phyloP scores from a whole-genome alignment of 2,329 filamentous ascomycete genomes.

The Ambrosiella xylebori region DNA sequence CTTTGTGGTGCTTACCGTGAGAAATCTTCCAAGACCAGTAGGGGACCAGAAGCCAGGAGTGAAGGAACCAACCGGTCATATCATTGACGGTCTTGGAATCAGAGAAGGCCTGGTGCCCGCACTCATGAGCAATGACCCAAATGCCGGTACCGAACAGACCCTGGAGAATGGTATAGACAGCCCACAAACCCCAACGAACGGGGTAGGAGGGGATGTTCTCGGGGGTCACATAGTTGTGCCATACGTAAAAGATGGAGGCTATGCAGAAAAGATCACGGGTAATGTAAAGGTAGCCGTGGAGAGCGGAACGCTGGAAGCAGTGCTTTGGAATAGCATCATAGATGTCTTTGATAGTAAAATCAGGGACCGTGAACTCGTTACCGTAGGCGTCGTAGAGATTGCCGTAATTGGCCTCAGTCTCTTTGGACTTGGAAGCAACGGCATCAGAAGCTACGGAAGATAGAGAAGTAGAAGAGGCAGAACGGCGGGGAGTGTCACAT shows the following conservation, averaged over 20 bases:
- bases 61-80: slow-evolving; percentile 76
- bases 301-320: slow-evolving; percentile 78
- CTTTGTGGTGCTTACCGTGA: slow-evolving; percentile 99
- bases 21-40: slow-evolving; percentile 99
- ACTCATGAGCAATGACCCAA: slow-evolving; percentile 96
- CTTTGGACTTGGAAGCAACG: slow-evolving; percentile 23
- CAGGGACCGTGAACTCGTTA: slow-evolving; percentile 81
- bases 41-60: slow-evolving; percentile 76
- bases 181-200: slow-evolving; percentile 47
- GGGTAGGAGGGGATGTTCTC: slow-evolving; percentile 58
- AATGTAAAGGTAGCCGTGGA: slow-evolving; percentile 65
- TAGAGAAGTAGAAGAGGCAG: slow-evolving; percentile 74
- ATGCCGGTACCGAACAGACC: slow-evolving; percentile 79
- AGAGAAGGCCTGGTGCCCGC: slow-evolving; percentile 92
- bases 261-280: slow-evolving; percentile 60
- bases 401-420: slow-evolving; percentile 27
- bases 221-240: slow-evolving; percentile 77
- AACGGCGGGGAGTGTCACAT: slow-evolving; percentile 40
- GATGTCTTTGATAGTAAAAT: slow-evolving; percentile 96
- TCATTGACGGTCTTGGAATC: slow-evolving; percentile 83
- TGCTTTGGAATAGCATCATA: slow-evolving; percentile 93
- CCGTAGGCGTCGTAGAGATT: slow-evolving; percentile 81
- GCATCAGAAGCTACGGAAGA: slow-evolving; percentile 63
- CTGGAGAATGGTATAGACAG: slow-evolving; percentile 63
- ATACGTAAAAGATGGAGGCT: slow-evolving; percentile 64